Base-by-base conservation (phyloP, 208 protist genomes). In the Trypanosoma vivax region DNA sequence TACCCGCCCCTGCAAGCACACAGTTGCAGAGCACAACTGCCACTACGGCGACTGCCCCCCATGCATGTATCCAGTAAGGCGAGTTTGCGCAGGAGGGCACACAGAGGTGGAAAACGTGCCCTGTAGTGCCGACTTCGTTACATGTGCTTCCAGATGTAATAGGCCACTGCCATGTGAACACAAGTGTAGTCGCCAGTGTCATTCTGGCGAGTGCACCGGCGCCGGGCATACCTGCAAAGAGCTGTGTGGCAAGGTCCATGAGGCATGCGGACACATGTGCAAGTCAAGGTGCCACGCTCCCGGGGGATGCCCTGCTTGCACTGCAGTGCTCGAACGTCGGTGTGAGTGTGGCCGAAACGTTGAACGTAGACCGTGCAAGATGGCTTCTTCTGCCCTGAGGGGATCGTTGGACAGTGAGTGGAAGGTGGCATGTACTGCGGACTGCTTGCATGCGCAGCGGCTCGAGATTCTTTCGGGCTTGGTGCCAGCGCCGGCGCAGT, bases 1-100 rank as follows among this genome's bases (percentile, higher is more conserved):
- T 10, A 10, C 30, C 30, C 51, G 39, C 7, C 35, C 72, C 4
- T 92, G 84, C 37, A 69, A 65, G 1, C 84, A 92, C 57, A 31
- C 45, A 11, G 47, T 42, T 13, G 48, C 54, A 7, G 40, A 27
- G 9, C 79, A 89, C 47, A 37, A n/a, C n/a, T 92, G 84, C 49
- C 84, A 92, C 65, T 83, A 72, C 47, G 84, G 76, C 34, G 70
- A 79, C 23, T 92, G 84, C 53, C 76, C 79, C 16, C 69, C 73
- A 23, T 92, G 84, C 50, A 40, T 41, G 39, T 51, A 53, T 40
- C 69, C 51, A 34, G 78, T 89, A 16, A n/a, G 41, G 35, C 53
- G 59, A 34, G 29, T 30, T 27, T 89, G 80, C 58, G 61, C 61
- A 0, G 68, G 83, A 7, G 74, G 73, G 29, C 73, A 87, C 57